Base-by-base conservation (phyloP, 1,139 yeast species). In the Blastobotrys malaysiensis region DNA sequence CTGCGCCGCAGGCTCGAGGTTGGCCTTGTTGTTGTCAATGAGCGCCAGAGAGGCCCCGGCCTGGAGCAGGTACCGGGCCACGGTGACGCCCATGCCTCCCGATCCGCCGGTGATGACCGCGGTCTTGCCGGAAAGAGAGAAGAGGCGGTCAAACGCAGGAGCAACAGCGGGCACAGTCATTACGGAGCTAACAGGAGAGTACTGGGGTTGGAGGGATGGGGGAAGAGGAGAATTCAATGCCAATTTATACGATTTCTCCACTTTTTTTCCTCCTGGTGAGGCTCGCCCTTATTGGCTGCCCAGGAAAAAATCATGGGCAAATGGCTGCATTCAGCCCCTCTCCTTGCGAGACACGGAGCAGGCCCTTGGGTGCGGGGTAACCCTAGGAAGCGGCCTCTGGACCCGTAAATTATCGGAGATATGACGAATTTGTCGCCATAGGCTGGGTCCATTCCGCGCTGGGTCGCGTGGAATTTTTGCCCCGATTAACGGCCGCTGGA, bases 21-120 rank as follows among this genome's bases (percentile, higher is more conserved):
- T 70, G 58, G 82, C 86, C 65, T 80, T 71, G 72, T 83, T 82
- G 75, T 84, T 78, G 69, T 87, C 95, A 46, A 87, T 77, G 50
- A 87, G 75, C n/a, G 95, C 95, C 48, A 87, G 74, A 4, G 67
- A 62, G 7, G 68, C 68, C 9, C 69, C 69, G 2, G 68, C 66
- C 50, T 64, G 64, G 6, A 65, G 59, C 20, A 65, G 57, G 49
- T 62, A 57, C 44, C 57, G 55, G 46, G 67, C 60, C 5, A 86
- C 69, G 16, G 86, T 82, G 31, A 83, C 73, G 2, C 90, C 85
- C 62, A 87, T 75, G 19, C 95, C 95, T 52, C 95, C 95, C 27
- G 90, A 84, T 16, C 95, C 95, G 52, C 95, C 95, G 36, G 95
- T 87, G 61, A 87, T 73, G 53, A 87, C 77, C 47, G 88, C 89